Evolutionary conservation across 306 rosid species (phyloP), one percentile per base, ranked within the genome.

Genomic region (Gleditsia sinensis): DNA sequence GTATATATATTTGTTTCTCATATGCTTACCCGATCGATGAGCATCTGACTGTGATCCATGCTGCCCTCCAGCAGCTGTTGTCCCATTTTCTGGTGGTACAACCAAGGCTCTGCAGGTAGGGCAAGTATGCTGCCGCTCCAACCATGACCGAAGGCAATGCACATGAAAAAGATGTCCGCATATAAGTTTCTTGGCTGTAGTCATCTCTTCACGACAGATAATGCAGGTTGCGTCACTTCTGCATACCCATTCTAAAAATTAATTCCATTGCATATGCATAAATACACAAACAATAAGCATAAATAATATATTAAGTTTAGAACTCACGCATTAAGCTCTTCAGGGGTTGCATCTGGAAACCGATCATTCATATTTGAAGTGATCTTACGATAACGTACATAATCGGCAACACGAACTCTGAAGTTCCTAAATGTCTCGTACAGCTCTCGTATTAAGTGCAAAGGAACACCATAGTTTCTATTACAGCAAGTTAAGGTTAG

Each of bases 121-220:
- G 77, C 99, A 95, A 61, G 98, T 95, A 85, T 92, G 96, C 40
- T 95, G 99, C 78, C 99, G 83, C 89, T 95, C 99, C 75, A 95
- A 76, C 99, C 99, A 95, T 78, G 99, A 95, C 23, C 99, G 98
- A 48, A 95, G 93, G 78, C 99, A 95, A 78, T 91, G 90, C 46
- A 95, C 99, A 69, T 95, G 99, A 73, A 95, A 95, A 55, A 92
- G 89, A 74, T 95, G 99, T 60, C 99, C 99, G 25, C 99, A 95
- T 65, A 95, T 80, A 53, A 95, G 91, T 82, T 95, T 95, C 90
- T 95, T 95, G 66, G 99, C 99, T 12, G 89, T 82, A 66, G 94
- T 92, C 99, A 95, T 95, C 84, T 95, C 99, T 85, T 95, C 99
- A 77, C 99, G 99, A 58, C 99, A 95, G 80, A 95, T 95, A 56